phyloP scores from a whole-genome alignment of 1,284 basidiomycete genomes.

The Naganishia albida region DNA sequence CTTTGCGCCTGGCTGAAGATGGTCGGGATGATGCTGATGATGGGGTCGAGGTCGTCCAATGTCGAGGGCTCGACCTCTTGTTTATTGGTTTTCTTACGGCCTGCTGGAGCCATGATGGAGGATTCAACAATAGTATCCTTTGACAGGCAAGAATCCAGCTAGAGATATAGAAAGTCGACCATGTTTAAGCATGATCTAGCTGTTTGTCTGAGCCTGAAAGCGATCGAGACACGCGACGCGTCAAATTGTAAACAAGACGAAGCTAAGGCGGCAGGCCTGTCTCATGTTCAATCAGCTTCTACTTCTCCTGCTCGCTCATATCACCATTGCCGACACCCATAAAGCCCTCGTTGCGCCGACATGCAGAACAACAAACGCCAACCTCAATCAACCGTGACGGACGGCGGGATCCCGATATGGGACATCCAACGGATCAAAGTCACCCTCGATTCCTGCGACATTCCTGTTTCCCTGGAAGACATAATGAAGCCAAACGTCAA shows the following conservation, averaged over 20 bases:
- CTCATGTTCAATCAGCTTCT: conserved; percentile 20
- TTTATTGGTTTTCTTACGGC: not conserved
- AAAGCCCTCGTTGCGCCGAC: too few relatives aligned
- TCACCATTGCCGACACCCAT: too few relatives aligned
- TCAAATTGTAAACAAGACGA: conserved; percentile 25
- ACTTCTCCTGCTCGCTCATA: not conserved
- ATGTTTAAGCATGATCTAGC: conserved; percentile 19
- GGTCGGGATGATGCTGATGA: conserved; percentile 56
- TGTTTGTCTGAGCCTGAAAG: not conserved
- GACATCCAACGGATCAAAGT: conserved; percentile 27
- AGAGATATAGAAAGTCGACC: too few relatives aligned
- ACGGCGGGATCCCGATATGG: conserved; percentile 24
- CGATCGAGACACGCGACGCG: conserved; percentile 16
- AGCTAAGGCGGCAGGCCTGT: not conserved
- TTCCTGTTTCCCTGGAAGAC: conserved; percentile 63
- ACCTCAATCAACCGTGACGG: conserved; percentile 14
- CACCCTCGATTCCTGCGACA: conserved; percentile 27
- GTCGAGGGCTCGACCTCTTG: conserved; percentile 1
- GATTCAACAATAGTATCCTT: too few relatives aligned
- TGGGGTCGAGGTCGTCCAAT: conserved; percentile 24
- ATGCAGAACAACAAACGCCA: conserved; percentile 30
- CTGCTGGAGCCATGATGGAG: conserved; percentile 14
- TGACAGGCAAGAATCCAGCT: not conserved
- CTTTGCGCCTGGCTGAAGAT: conserved; percentile 81
- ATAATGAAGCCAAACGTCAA: conserved; percentile 67